These are phyloP conservation scores for Glebionis coronaria DNA, from an alignment of 129 eudicot species.

Conservation along the genomic window DNA sequence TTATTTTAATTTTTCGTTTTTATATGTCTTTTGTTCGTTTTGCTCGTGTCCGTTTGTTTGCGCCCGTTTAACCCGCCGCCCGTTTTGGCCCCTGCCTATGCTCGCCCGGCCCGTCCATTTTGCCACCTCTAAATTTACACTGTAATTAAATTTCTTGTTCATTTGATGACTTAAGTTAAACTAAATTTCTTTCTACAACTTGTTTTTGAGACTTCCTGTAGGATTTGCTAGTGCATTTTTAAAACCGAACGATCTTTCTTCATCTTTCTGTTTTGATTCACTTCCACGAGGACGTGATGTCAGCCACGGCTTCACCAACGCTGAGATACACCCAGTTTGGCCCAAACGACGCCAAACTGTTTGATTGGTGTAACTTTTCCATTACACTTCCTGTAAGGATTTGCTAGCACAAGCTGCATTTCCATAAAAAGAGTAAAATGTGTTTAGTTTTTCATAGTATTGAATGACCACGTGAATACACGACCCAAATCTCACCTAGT, in stretches of 20 bases:
- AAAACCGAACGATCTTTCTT: background rate
- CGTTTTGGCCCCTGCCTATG: too few species aligned
- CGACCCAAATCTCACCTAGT: background rate
- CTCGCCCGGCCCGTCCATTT: too few species aligned
- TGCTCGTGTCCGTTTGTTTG: too few species aligned
- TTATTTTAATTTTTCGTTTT: too few species aligned
- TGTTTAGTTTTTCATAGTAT: too few species aligned
- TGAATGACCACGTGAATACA: too few species aligned
- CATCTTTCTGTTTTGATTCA: background rate
- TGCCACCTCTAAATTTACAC: too few species aligned
- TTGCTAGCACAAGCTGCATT: slow-evolving; percentile 42
- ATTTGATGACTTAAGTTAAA: background rate
- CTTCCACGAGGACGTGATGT: slow-evolving; percentile 32
- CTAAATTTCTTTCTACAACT: background rate
- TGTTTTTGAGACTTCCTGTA: background rate
- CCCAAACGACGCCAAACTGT: slow-evolving; percentile 23
- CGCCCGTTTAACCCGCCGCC: too few species aligned
- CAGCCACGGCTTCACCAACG: slow-evolving; percentile 38
- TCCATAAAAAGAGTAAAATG: background rate
- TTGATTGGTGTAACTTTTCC: slow-evolving; percentile 44
- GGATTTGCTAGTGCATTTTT: too few species aligned
- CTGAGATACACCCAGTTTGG: slow-evolving; percentile 28
- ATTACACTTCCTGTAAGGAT: slow-evolving; percentile 42
- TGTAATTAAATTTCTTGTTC: background rate
- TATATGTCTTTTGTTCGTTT: too few species aligned